Conservation (phyloP, 2,329 filamentous ascomycete species). For the Epicoccum sorghinum region DNA sequence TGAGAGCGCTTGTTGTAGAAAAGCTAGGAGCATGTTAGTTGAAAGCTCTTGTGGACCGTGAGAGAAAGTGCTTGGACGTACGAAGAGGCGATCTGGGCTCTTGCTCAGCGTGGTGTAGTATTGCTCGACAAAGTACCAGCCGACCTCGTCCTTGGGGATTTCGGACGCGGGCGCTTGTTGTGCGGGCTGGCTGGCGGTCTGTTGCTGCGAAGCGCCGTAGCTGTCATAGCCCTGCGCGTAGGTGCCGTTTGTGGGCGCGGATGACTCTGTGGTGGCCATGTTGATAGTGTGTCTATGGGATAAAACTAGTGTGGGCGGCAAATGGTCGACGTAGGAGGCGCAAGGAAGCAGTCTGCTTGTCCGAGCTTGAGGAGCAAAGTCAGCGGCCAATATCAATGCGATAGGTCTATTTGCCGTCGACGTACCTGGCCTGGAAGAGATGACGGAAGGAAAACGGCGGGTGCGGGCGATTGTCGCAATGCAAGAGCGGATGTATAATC, state of each 20-base stretch:
- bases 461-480: conserved; percentile 5
- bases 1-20: conserved; percentile 98
- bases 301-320: not conserved
- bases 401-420: conserved; percentile 15
- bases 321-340: conserved; percentile 6
- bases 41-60: not conserved
- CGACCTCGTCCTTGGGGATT: conserved; percentile 87
- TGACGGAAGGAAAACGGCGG: conserved; percentile 21
- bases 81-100: conserved; percentile 87
- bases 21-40: conserved; percentile 57
- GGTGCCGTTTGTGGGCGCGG: conserved; percentile 55
- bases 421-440: conserved; percentile 22
- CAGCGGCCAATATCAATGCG: conserved; percentile 11
- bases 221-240: conserved; percentile 53
- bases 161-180: conserved; percentile 45
- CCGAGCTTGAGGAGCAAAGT: conserved; percentile 8
- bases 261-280: conserved; percentile 45
- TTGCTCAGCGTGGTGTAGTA: conserved; percentile 99
- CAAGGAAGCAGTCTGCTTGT: conserved; percentile 13
- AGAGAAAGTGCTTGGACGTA: conserved; percentile 38
- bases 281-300: conserved; percentile 22
- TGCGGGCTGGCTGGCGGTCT: conserved; percentile 33
- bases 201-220: conserved; percentile 38
- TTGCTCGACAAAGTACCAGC: conserved; percentile 99
- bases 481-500: conserved; percentile 3